These are phyloP conservation scores for Salix caprea DNA, from an alignment of 345 rosid species.

Conservation along the genomic window DNA sequence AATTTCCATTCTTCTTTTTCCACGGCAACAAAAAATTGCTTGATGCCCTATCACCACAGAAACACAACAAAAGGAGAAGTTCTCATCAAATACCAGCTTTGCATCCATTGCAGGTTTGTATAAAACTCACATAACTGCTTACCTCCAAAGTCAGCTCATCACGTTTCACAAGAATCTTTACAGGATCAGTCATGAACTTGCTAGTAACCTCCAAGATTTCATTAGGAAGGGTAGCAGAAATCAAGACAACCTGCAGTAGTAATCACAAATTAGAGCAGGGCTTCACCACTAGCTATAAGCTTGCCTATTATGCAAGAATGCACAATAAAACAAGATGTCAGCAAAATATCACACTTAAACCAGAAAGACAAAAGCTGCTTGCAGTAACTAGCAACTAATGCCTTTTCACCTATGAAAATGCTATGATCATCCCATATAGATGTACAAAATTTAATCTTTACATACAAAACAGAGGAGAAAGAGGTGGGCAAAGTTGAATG, in stretches of 20 bases:
- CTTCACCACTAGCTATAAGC: background rate
- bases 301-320: background rate
- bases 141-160: conserved; percentile 98
- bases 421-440: background rate
- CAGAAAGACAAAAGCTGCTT: background rate
- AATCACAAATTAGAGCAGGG: background rate
- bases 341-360: background rate
- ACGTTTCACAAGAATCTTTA: conserved; percentile 93
- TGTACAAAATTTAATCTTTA: background rate
- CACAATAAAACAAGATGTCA: background rate
- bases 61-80: background rate
- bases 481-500: background rate
- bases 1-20: conserved; percentile 99
- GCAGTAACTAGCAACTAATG: background rate
- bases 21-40: conserved; percentile 89
- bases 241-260: conserved; percentile 64
- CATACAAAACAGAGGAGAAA: background rate
- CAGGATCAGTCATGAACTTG: conserved; percentile 97
- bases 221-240: conserved; percentile 95
- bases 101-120: background rate
- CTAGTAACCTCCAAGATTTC: conserved; percentile 91
- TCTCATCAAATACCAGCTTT: background rate
- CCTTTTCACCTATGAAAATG: background rate
- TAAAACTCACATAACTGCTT: conserved; percentile 4
- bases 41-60: conserved; percentile 67